Base-by-base conservation (phyloP, 768 basidiomycete species). In the Naematelia aurantialba region DNA sequence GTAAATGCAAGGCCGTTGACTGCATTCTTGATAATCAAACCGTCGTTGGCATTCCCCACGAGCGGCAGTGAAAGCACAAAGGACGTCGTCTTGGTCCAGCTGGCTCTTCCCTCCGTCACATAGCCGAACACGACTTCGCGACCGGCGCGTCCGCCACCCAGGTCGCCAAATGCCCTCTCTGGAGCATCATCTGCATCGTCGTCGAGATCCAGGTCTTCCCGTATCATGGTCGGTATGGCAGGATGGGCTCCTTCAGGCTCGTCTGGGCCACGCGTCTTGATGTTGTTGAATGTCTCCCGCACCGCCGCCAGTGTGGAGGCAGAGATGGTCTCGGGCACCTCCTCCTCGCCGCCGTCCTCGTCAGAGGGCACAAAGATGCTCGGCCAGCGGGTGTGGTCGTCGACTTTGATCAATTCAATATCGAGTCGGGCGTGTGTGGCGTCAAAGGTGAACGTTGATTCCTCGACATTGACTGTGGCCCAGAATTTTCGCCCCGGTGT, bases 391-490 rank as follows among this genome's bases (percentile, higher is more conserved):
- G 87, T 87, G 4, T 85, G 87, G 60, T 87, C 85, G 74, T 91
- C 82, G 61, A 82, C 82, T 78, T 98, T 98, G 75, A 91, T 88
- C 55, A 98, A 80, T 70, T 96, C 88, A 19, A 97, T 77, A 0
- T 88, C 85, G 65, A 98, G 81, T 29, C 89, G 61, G 1, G 88
- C 88, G 5, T 52, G 55, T 0, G 52, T 14, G 17, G 85, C 82
- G 67, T 96, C 91, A 84, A 87, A 94, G 3, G 90, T 93, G 92
- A 91, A 99, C 68, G 89, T 85, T 69, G 89, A 89, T n/a, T 87
- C 82, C 2, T 85, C 82, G 1, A 88, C 79, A 53, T 84, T 83
- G 62, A 99, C 87, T 10, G 79, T 78, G 63, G 85, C 91, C 94
- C 93, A 99, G 58, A 68, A 75, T 5, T 44, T 21, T 27, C 62